A percentile compares a stretch with the other conserved stretches of the same genome.
phyloP scores from a whole-genome alignment of 306 rosid genomes.

The Pyrus betulifolia region DNA sequence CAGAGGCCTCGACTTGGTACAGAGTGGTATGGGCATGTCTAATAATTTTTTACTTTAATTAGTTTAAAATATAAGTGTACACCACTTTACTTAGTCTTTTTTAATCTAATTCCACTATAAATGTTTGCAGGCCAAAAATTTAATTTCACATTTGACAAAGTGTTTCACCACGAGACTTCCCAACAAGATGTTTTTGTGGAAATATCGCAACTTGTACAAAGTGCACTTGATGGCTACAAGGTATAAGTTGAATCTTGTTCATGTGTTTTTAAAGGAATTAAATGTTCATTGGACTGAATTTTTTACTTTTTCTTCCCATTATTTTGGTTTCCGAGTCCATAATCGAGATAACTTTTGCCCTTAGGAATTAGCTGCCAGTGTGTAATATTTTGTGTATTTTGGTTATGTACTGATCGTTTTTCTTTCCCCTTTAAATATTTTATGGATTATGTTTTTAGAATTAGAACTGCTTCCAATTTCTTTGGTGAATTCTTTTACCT shows the following conservation, averaged over 20 bases:
- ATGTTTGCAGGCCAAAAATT: constrained; percentile 62
- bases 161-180: constrained; percentile 70
- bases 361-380: neutral
- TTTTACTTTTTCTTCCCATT: neutral
- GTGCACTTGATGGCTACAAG: constrained; percentile 99
- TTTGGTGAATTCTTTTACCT: neutral
- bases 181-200: constrained; percentile 82
- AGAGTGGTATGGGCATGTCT: constrained; percentile 45
- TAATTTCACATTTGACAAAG: constrained; percentile 91
- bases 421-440: neutral
- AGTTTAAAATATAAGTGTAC: neutral
- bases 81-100: neutral
- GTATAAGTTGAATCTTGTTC: constrained; percentile 21
- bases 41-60: neutral
- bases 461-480: neutral
- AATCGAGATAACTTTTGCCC: neutral
- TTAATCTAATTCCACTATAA: neutral
- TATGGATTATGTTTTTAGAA: neutral
- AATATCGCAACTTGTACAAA: constrained; percentile 88
- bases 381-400: neutral
- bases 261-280: neutral
- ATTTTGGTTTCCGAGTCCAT: neutral
- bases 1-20: constrained; percentile 73
- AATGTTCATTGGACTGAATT: neutral
- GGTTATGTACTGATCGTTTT: neutral